Evolutionary conservation across 1,284 basidiomycete species (phyloP), one percentile per base, ranked within the genome.

Genomic region (Exsudoporus floridanus): DNA sequence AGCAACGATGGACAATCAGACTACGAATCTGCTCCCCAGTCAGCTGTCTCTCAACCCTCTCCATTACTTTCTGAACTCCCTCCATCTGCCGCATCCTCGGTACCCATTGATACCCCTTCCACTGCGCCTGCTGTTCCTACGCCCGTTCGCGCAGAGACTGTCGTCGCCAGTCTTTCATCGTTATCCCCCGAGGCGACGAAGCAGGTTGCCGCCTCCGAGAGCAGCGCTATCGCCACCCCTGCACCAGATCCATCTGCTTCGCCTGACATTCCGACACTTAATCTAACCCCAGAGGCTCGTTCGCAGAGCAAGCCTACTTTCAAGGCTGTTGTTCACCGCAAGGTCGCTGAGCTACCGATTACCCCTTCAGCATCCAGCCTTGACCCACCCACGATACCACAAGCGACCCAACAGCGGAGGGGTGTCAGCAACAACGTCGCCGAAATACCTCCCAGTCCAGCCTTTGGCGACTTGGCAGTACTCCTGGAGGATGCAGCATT

Each of bases 311-410:
- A 56, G 46, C 40, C 65, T 27, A 67, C 71, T 8, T 83, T 83
- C 66, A 74, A 68, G 42, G 78, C 81, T 18, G 75, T 82, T 12
- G 81, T 83, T 35, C 81, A 82, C 56, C 65, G 72, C 54, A 82
- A 78, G 57, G 71, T 78, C 18, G 67, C 69, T 8, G 77, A 78
- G 50, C 54, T 50, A 10, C 59, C 67, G 0, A 56, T 62, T 2
- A 37, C 62, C 8, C 54, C 64, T 6, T 48, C 36, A 18, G 55
- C 46, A 12, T 50, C 54, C 35, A 53, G 6, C 35, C 60, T 63
- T 30, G 49, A 57, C 8, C 49, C 59, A 7, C 43, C 57, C 7
- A 46, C 38, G 33, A 18, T 33, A 31, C 46, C 54, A 23, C 66
- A 60, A 19, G 4, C 34, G 10, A 69, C 9, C 50, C 67, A 52